phyloP scores from a whole-genome alignment of 768 basidiomycete genomes.

The Tylopilus intermedius region DNA sequence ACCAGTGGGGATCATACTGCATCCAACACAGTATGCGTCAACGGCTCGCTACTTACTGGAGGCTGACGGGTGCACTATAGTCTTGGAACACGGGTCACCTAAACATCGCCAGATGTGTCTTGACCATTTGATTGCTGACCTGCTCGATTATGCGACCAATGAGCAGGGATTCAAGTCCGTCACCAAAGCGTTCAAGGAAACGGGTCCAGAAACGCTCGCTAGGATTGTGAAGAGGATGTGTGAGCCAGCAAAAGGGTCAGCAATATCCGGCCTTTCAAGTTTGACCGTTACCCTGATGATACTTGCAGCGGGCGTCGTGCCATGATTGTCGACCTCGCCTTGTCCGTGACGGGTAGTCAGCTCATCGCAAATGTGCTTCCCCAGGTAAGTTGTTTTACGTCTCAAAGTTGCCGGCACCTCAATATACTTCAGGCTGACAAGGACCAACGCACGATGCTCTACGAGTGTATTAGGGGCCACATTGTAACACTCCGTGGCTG shows the following conservation, averaged over 20 bases:
- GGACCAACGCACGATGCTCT: constrained; percentile 75
- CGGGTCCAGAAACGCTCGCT: constrained; percentile 70
- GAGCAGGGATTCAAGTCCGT: constrained; percentile 88
- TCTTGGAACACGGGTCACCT: constrained; percentile 79
- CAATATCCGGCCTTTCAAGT: neutral
- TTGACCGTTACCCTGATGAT: constrained; percentile 2
- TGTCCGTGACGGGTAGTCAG: constrained; percentile 82
- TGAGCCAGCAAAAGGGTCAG: constrained; percentile 75
- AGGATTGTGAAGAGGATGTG: constrained; percentile 78
- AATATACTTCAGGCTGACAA: constrained; percentile 61
- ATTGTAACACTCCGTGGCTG: constrained; percentile 88
- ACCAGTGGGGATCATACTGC: constrained; percentile 87
- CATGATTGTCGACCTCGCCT: constrained; percentile 80
- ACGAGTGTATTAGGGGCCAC: constrained; percentile 82
- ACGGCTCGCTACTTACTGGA: neutral
- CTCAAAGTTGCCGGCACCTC: constrained; percentile 6
- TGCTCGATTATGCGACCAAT: constrained; percentile 74
- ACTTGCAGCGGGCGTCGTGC: constrained; percentile 61
- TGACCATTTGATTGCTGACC: constrained; percentile 70
- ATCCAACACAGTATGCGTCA: constrained; percentile 69
- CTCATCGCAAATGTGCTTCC: constrained; percentile 79
- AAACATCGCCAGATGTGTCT: constrained; percentile 71
- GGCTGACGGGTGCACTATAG: constrained; percentile 33
- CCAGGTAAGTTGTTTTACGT: constrained; percentile 41
- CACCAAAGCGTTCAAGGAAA: constrained; percentile 82